Evolutionary conservation across 371 early-diverging fungal species (phyloP).

Genomic region (Mortierella sp.): DNA sequence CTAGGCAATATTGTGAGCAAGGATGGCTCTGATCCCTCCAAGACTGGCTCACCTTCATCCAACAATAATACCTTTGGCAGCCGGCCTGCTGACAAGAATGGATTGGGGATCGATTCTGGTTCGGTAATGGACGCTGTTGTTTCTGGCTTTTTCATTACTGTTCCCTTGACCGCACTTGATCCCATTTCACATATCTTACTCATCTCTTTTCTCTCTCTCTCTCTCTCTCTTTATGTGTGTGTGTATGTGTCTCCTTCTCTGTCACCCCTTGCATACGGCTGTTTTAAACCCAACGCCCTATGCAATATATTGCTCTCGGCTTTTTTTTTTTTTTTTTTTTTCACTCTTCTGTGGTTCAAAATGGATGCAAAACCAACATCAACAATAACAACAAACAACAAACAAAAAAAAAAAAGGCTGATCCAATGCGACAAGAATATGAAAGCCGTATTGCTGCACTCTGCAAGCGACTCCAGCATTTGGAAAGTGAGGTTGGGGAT

Average conservation of each 20-base stretch:
- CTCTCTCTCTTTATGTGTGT: no score
- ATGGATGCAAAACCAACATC: no score
- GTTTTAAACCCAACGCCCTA: neutral
- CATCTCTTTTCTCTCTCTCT: no score
- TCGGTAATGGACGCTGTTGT: no score
- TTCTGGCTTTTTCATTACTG: no score
- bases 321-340: neutral
- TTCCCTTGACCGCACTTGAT: no score
- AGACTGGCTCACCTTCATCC: neutral
- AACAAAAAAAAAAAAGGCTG: slow-evolving; percentile 29
- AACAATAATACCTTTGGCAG: no score
- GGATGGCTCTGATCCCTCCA: slow-evolving; percentile 26
- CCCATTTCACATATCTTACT: no score
- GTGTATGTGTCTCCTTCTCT: no score
- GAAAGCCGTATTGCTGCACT: slow-evolving; percentile 65
- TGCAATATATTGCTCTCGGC: neutral
- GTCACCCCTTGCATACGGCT: no score
- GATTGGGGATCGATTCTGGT: slow-evolving; percentile 29
- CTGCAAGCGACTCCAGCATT: slow-evolving; percentile 57
- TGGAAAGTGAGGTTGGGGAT: slow-evolving; percentile 49
- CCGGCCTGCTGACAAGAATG: no score
- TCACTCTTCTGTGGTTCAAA: neutral
- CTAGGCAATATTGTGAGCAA: slow-evolving; percentile 75
- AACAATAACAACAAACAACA: no score
- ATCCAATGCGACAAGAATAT: slow-evolving; percentile 63